Base-by-base conservation (phyloP, 441 rosid genomes). In the Breynia disticha region DNA sequence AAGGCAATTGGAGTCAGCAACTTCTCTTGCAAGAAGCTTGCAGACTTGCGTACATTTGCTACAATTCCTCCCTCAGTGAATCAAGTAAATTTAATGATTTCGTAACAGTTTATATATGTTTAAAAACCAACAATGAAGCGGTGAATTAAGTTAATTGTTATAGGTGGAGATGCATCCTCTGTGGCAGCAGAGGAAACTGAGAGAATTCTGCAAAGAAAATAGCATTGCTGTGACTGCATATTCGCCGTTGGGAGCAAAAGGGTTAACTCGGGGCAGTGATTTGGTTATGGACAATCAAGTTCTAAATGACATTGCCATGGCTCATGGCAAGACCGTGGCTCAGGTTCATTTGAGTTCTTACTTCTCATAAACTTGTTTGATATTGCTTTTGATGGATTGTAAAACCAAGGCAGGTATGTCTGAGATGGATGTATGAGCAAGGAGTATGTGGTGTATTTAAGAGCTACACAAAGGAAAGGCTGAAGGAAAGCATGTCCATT, bases 1-100 rank as follows among this genome's bases (percentile, higher is more conserved):
- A 70, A 65, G 38, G 53, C 67, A 11, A 72, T 70, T 20, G 78
- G 76, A 35, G 70, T 73, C 56, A 55, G 72, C 60, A 76, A 76
- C 45, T 73, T 72, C 57, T 67, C 78, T 48, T 67, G 72, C 72
- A 60, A 57, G 63, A 65, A 73, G 63, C 69, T 70, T 19, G 48
- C 57, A 52, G 54, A 38, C 39, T 51, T 73, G 20, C 72, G 72
- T 42, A 14, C 75, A 22, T 21, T 50, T 0, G 68, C 81, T 18
- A 64, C 48, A 18, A 57, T 70, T 19, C 69, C 52, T 16, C 78
- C 81, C 3, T 45, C 69, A 0, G 69, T 71, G 0, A 73, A 72
- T 56, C 78, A 72, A 57, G 75, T 70, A 35, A 70, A 66, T 28
- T 32, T 32, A 4, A 7, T 43, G 15, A 41, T 9, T 41, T 41